Conservation (phyloP, 2,329 filamentous ascomycete genomes). For the Drechslerella dactyloides region DNA sequence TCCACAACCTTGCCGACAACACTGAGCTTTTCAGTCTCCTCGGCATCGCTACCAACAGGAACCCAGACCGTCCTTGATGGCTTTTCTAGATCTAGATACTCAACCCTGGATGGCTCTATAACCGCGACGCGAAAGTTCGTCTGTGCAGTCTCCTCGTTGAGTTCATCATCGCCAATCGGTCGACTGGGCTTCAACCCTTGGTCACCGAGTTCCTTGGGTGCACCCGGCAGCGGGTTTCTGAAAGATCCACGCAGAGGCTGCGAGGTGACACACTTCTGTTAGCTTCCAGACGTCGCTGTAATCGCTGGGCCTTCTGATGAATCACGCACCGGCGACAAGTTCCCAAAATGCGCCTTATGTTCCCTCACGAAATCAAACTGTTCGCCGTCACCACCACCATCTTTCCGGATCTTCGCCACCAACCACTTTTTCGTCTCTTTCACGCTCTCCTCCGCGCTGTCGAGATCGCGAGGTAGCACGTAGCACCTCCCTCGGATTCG, state of each 20-base stretch:
- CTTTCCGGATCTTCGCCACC: conserved; percentile 52
- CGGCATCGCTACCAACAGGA: conserved; percentile 25
- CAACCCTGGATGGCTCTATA: conserved; percentile 76
- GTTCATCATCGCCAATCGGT: conserved; percentile 54
- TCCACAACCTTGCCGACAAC: conserved; percentile 22
- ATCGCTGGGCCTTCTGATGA: too few relatives aligned
- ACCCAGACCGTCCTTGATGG: conserved; percentile 34
- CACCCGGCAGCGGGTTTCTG: conserved; percentile 73
- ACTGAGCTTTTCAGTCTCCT: conserved; percentile 33
- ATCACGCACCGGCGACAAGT: conserved; percentile 69
- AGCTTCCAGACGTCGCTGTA: neutral
- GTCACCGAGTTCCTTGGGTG: conserved; percentile 62
- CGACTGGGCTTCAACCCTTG: conserved; percentile 16
- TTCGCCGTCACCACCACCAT: conserved; percentile 55
- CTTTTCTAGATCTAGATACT: conserved; percentile 58
- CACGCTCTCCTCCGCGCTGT: conserved; percentile 51
- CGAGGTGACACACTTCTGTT: neutral
- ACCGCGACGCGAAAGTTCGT: conserved; percentile 79
- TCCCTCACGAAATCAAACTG: conserved; percentile 80
- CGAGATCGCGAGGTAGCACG: conserved; percentile 68
- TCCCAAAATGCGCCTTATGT: conserved; percentile 87
- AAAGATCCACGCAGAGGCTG: conserved; percentile 74
- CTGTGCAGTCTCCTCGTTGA: conserved; percentile 71
- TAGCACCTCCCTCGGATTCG: conserved; percentile 77
- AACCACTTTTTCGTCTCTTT: conserved; percentile 33